A percentile compares a stretch with the other conserved stretches of the same genome.
These are phyloP conservation scores for Phialocephala sp. DNA, from an alignment of 2,329 filamentous ascomycete species.

Conservation along the genomic window DNA sequence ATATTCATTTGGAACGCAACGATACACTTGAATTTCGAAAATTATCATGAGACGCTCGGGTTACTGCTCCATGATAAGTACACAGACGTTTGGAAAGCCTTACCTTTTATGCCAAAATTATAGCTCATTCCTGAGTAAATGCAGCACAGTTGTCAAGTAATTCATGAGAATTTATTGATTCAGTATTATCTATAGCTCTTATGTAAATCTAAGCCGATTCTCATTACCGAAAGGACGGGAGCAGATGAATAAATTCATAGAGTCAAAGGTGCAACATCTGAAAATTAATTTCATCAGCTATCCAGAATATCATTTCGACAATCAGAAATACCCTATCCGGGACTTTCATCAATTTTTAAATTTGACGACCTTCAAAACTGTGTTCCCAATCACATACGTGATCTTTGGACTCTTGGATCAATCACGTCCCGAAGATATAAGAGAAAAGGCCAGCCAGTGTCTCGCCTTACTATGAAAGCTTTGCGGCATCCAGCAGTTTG, in stretches of 20 bases:
- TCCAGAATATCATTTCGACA: not conserved
- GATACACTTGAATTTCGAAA: not conserved
- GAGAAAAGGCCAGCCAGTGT: not conserved
- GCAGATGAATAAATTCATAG: not conserved
- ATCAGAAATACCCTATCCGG: not conserved
- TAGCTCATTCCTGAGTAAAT: not conserved
- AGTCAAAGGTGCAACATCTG: not conserved
- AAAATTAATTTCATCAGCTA: not conserved
- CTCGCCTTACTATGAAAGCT: not conserved
- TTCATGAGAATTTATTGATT: not conserved
- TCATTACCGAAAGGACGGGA: not conserved
- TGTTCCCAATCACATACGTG: not conserved
- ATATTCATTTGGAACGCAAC: not conserved
- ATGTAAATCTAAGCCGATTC: not conserved
- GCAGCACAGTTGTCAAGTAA: not conserved
- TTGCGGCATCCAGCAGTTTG: not conserved
- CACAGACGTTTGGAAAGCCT: not conserved
- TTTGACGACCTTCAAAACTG: not conserved
- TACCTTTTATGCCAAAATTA: not conserved
- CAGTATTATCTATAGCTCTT: not conserved
- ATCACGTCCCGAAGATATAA: not conserved
- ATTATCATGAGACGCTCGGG: not conserved
- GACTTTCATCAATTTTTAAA: not conserved
- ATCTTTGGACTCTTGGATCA: not conserved
- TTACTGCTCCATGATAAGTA: not conserved